A percentile compares a stretch with the other conserved stretches of the same genome.
These are phyloP conservation scores for Pisolithus tinctorius DNA, from an alignment of 768 basidiomycete genomes.

Conservation along the genomic window DNA sequence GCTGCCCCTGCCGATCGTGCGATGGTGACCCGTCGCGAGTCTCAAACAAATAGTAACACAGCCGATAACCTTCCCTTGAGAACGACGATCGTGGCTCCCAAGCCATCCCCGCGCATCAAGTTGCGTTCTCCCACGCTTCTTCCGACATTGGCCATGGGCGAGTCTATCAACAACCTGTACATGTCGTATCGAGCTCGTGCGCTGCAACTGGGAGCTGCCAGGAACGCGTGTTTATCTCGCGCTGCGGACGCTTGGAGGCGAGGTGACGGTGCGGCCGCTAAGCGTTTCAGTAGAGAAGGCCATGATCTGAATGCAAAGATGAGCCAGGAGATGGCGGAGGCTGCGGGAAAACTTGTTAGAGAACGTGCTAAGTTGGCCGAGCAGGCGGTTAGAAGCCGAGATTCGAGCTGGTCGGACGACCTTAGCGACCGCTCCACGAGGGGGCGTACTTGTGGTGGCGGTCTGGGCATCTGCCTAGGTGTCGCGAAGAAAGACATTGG, in stretches of 20 bases:
- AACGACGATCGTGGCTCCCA: conserved; percentile 67
- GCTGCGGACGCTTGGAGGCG: conserved; percentile 96
- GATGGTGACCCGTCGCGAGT: conserved; percentile 47
- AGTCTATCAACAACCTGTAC: conserved; percentile 72
- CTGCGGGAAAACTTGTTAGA: conserved; percentile 77
- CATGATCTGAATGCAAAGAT: conserved; percentile 92
- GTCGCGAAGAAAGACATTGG: conserved; percentile 55
- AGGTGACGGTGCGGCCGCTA: conserved; percentile 93
- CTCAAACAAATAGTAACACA: conserved; percentile 41
- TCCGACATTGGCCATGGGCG: conserved; percentile 86
- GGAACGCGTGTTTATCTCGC: conserved; percentile 89
- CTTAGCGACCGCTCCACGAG: conserved; percentile 66
- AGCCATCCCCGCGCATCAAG: conserved; percentile 79
- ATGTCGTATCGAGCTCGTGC: conserved; percentile 85
- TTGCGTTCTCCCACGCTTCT: conserved; percentile 76
- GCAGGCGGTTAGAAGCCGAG: conserved; percentile 65
- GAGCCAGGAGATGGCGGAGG: conserved; percentile 76
- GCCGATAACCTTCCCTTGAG: conserved; percentile 60
- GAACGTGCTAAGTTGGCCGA: conserved; percentile 75
- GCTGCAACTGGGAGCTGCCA: conserved; percentile 85
- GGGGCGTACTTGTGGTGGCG: conserved; percentile 73
- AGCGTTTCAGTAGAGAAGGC: conserved; percentile 89
- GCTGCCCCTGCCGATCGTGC: conserved; percentile 30
- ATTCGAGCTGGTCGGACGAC: conserved; percentile 78
- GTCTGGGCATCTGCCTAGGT: conserved; percentile 84